Base-by-base conservation (phyloP, 2,329 filamentous ascomycete genomes). In the Sporothrix pseudoabietina region DNA sequence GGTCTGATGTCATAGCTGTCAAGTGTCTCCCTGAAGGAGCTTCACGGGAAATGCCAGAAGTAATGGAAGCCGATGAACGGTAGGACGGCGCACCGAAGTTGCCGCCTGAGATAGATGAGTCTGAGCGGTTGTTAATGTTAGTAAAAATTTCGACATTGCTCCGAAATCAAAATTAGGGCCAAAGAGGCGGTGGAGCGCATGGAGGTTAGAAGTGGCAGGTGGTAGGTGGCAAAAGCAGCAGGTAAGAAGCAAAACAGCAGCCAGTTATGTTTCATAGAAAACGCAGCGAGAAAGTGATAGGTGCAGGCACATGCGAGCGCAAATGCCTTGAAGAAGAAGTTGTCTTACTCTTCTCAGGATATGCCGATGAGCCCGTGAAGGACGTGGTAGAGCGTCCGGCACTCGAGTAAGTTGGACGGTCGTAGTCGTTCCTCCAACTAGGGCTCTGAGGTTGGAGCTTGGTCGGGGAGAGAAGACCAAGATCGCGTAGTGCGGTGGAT, bases 1-100 rank as follows among this genome's bases (percentile, higher is more conserved):
- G 88, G 79, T 97, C 94, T 71, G 91, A 86, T 79, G 91, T 90
- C 85, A 94, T 88, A 81, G 89, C 88, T 84, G 91, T 90, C 10
- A 77, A 80, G 78, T 74, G 80, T 79, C 71, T 81, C 80, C 19
- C 82, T 78, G 79, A 76, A 73, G 80, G 82, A 57, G 30, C 66
- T 9, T 82, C 79, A 68, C 77, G 80, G 9, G 82, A 83, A n/a
- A 76, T 78, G 61, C 77, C 76, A 65, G 83, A 84, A 73, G 77
- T 78, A 74, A 80, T 74, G 5, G 83, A 84, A 61, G 80, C 75
- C 63, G 79, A 78, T 52, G 83, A 84, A 73, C 80, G 82, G 75
- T 83, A 80, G 65, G 83, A 83, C 55, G 82, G 81, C 49, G 82
- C 77, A 70, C 80, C 79, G 73, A 82, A 78, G 47, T 78, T 80